phyloP scores from a whole-genome alignment of 495 filamentous ascomycete species.

The Parmelia sp. region DNA sequence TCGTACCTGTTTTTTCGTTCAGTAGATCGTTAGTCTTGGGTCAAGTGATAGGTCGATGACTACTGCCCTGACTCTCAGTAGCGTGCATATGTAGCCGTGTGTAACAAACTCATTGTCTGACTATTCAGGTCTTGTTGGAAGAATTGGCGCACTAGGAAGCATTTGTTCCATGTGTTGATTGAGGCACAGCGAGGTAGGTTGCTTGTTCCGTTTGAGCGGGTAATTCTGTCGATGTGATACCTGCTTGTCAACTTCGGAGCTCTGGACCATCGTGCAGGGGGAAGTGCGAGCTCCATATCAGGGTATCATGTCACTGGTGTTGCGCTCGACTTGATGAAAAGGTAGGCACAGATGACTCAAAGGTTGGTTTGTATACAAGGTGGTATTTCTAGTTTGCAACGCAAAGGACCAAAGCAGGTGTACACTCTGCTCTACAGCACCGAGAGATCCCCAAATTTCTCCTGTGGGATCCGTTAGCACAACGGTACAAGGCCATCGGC shows the following conservation, averaged over 20 bases:
- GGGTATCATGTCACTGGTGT: background rate
- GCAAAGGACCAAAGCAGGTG: constrained; percentile 8
- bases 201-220: background rate
- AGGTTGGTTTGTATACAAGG: background rate
- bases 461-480: constrained; percentile 44
- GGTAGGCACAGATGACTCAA: background rate
- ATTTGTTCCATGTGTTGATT: background rate
- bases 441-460: constrained; percentile 97
- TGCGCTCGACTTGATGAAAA: background rate
- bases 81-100: background rate
- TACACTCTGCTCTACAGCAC: constrained; percentile 57
- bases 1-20: too few relatives aligned
- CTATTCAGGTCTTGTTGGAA: background rate
- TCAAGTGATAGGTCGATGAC: background rate
- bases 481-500: background rate
- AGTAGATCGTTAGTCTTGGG: too few relatives aligned
- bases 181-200: background rate
- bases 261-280: background rate
- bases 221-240: background rate
- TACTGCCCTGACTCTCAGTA: background rate
- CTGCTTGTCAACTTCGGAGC: background rate
- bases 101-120: background rate
- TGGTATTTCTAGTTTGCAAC: constrained; percentile 3
- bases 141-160: background rate
- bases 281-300: background rate